Base-by-base conservation (phyloP, 2,329 filamentous ascomycete species). In the Aureobasidium sp. region DNA sequence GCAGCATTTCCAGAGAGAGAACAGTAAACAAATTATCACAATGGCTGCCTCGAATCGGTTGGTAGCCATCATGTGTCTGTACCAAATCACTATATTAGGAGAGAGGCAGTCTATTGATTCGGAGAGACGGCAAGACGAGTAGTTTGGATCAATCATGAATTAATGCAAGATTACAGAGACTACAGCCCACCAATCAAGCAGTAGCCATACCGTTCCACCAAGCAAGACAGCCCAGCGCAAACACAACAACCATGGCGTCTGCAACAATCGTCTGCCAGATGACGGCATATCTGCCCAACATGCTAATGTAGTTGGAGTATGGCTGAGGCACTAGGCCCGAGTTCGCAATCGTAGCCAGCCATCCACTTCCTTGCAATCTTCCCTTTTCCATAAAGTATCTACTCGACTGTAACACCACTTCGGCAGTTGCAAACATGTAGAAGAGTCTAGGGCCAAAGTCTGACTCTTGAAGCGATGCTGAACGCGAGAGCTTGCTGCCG, bases 371-470 rank as follows among this genome's bases (percentile, higher is more conserved):
- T 64, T 83, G 82, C 49, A 82, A 71, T 64, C 76, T 75, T 31
- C 82, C 82, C 67, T 83, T 84, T 68, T 91, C 88, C 57, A 90
- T 70, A 67, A 91, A 85, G 71, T 87, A 89, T 27, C 89, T 80
- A 34, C 83, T 86, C 1, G 85, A 87, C 66, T 93, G 84, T 65
- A 93, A 77, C 59, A 90, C 72, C 12, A 90, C 81, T 76, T 94
- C 89, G 36, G 84, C 86, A 0, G 89, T 90, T 6, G 88, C 87
- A 71, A 93, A 94, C n/a, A 89, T 81, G 78, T 86, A 90, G 74
- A 93, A 91, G 74, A 91, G 87, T 64, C 81, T 79, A 49, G 77
- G 77, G 44, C 78, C 77, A 39, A 73, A 69, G 17, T 74, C 71
- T 34, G 78, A 73, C 1, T 69, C 70, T 8, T 74, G 68, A 34